Conservation (phyloP, 164 flowering plant genomes). For the Piper longum region DNA sequence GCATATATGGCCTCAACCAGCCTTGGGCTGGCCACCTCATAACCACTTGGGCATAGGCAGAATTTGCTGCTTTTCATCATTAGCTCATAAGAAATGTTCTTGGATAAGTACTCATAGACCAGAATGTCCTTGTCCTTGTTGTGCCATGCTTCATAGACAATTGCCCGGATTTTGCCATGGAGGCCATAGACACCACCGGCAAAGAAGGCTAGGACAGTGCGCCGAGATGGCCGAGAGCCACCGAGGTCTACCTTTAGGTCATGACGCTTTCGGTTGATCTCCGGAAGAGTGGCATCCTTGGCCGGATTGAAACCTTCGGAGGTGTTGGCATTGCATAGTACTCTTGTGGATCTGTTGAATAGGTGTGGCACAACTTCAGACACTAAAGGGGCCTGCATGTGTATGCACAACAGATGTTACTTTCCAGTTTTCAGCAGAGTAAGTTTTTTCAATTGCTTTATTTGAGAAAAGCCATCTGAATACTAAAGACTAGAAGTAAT, state of each 20-base stretch:
- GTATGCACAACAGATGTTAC: neutral
- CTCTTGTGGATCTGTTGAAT: conserved; percentile 20
- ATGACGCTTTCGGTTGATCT: conserved; percentile 13
- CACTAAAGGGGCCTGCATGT: conserved; percentile 18
- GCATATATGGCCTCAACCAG: conserved; percentile 58
- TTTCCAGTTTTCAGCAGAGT: no score
- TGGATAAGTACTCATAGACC: conserved; percentile 52
- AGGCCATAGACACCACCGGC: conserved; percentile 38
- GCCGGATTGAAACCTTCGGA: conserved; percentile 20
- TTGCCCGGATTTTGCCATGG: conserved; percentile 52
- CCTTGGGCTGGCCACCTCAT: conserved; percentile 82
- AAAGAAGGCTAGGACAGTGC: conserved; percentile 29
- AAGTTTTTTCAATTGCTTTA: no score
- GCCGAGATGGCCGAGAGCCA: neutral
- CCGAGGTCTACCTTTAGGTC: neutral
- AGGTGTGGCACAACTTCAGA: conserved; percentile 13
- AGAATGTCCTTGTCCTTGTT: conserved; percentile 33
- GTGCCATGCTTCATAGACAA: conserved; percentile 53
- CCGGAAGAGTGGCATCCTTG: conserved; percentile 27
- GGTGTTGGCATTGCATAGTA: conserved; percentile 31
- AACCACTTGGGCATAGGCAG: conserved; percentile 76
- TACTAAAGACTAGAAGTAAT: no score
- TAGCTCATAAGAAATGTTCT: conserved; percentile 32
- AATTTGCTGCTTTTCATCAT: conserved; percentile 43
- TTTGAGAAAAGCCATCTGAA: no score